phyloP scores from a whole-genome alignment of 192 early-diverging fungal species.

The Piromyces sp. region DNA sequence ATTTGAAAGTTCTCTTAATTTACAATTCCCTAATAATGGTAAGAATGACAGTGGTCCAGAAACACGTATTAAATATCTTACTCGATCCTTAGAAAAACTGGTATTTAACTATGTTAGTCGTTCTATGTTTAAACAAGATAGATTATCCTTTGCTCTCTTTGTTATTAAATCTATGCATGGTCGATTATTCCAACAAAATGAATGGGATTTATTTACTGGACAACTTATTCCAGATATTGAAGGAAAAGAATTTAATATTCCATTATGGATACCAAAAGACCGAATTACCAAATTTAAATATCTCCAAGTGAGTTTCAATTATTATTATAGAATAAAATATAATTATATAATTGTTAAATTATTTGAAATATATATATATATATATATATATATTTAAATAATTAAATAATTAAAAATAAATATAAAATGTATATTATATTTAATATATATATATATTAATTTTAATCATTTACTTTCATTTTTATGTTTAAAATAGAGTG shows the following conservation, averaged over 20 bases:
- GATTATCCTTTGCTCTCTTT: conserved; percentile 31
- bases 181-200: conserved; percentile 20
- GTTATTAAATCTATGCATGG: conserved; percentile 16
- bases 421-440: too few species aligned
- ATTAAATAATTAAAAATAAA: too few species aligned
- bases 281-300: conserved; percentile 5
- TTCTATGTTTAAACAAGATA: conserved; percentile 34
- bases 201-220: conserved; percentile 29
- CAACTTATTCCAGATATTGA: conserved; percentile 12
- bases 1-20: conserved; percentile 19
- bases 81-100: conserved; percentile 19
- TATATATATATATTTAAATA: not conserved
- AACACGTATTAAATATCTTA: conserved; percentile 20
- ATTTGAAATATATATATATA: not conserved
- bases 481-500: too few species aligned
- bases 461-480: too few species aligned
- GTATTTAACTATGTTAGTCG: not conserved
- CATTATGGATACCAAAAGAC: conserved; percentile 27
- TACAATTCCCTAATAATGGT: conserved; percentile 15
- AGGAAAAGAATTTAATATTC: conserved; percentile 7
- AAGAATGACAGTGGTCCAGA: conserved; percentile 7
- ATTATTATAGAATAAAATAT: too few species aligned
- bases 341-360: too few species aligned
- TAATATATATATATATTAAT: too few species aligned
- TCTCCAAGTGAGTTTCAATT: conserved; percentile 10